Base-by-base conservation (phyloP, 352 stramenopile species). In the Globisporangium radiosum region DNA sequence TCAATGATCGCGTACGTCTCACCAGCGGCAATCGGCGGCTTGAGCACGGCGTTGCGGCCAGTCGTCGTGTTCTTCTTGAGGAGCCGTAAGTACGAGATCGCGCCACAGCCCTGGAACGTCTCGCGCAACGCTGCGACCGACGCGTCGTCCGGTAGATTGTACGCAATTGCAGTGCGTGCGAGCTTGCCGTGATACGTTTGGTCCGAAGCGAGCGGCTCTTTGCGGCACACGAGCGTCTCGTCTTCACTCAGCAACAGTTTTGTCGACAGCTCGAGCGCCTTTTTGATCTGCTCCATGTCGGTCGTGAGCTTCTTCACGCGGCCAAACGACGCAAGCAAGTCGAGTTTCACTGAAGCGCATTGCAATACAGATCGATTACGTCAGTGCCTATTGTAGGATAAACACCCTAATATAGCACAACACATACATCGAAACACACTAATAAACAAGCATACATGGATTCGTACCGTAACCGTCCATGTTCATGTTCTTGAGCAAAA, bases 1-100 rank as follows among this genome's bases (percentile, higher is more conserved):
- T 94, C 85, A 47, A 94, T 92, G 72, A 94, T 94, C 47, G 85
- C 85, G 64, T 94, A 94, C 55, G 85, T 94, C 71, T 94, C 85
- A 10, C 85, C 85, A 0, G 85, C 82, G 49, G 84, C 81, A 59
- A 94, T 92, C n/a, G 85, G 85, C 45, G 85, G 85, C 69, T 94
- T 94, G 38, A 94, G 65, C 62, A 94, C 85, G 14, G 85, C 85
- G 56, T 94, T 94, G n/a, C 85, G 79, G 7, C 85, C 85, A 9
- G 82, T 94, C 0, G 80, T 88, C 57, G 81, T 87, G 68, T 94
- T 92, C 70, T 94, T 90, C 75, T 94, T 94, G n/a, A 94, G 73
- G 36, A 94, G 68, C 33, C 85, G 85, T 52, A 94, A 68, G 63
- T 94, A 94, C 42, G 82, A 81, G 64, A 94, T 92, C 62, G 91